Conservation (phyloP, 495 filamentous ascomycete species). For the Podospora pseudocomata region DNA sequence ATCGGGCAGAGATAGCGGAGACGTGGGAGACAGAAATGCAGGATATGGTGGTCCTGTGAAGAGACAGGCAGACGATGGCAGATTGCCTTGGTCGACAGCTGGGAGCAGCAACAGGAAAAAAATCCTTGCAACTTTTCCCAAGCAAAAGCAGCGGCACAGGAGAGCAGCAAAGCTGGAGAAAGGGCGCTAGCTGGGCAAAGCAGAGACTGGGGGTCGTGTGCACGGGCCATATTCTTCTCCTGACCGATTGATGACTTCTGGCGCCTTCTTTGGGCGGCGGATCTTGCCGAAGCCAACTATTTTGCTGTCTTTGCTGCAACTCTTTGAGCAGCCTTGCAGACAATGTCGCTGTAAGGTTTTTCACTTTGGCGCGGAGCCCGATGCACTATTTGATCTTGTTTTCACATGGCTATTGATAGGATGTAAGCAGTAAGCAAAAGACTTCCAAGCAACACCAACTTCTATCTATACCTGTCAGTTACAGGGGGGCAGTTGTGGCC, state of each 20-base stretch:
- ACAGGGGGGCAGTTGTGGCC: not conserved
- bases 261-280: not conserved
- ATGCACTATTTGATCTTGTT: not conserved
- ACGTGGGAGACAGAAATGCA: not conserved
- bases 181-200: conserved; percentile 18
- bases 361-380: not conserved
- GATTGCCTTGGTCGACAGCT: conserved; percentile 10
- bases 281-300: not conserved
- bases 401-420: not conserved
- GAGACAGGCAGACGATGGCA: conserved; percentile 16
- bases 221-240: conserved; percentile 15
- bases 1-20: not conserved
- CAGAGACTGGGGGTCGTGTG: not conserved
- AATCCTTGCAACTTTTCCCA: not conserved
- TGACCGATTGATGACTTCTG: conserved; percentile 14
- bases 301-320: not conserved
- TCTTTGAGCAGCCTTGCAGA: not conserved
- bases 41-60: conserved; percentile 13
- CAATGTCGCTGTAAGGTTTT: not conserved
- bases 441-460: not conserved
- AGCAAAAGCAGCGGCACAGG: conserved; percentile 11
- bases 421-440: not conserved
- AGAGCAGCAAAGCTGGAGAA: conserved; percentile 10
- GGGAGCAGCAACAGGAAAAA: conserved; percentile 12
- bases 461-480: not conserved